Evolutionary conservation across 2,329 filamentous ascomycete species (phyloP), one percentile per base, ranked within the genome.

Genomic region (Aspergillus texensis): DNA sequence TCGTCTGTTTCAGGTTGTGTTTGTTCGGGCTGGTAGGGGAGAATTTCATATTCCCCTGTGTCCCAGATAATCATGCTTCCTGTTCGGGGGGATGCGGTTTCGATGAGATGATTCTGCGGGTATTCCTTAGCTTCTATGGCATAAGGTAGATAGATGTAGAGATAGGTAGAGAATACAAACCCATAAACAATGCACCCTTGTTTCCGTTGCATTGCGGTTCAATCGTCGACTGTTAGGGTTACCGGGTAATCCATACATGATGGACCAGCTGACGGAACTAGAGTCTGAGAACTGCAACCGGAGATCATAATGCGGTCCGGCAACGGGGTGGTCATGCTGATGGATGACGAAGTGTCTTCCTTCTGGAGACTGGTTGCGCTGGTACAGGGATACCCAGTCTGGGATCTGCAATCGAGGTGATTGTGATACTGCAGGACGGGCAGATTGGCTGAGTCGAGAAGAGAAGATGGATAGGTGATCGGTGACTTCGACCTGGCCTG

Each of bases 311-410:
- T 90, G 87, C 1, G 83, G 83, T 28, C 89, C 89, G 11, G 89
- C 88, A 50, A 90, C 74, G 1, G 89, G 90, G 72, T 92, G 89
- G 71, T 91, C 89, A 72, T 92, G 89, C 71, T 92, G 89, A 73
- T 92, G 89, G 43, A 92, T 83, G 58, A 92, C 86, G 71, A 91
- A 92, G 73, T 89, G 87, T 26, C 76, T 75, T 10, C 85, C 84
- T 50, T 81, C 64, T 0, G 72, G 61, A 62, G 82, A 76, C 57
- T 80, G 73, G 66, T 85, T 85, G 12, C 78, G 74, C n/a, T 70
- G 69, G 69, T 86, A 87, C 2, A 86, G 72, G 3, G 77, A 70
- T 28, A 72, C 63, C 74, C 83, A 86, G 1, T 78, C 74, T 2
- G 73, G 36, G 26, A 85, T 79, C 1, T 75, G 66, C 4, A 86